Conservation (phyloP, 2,329 filamentous ascomycete species). For the Paracamarosporium sp. region DNA sequence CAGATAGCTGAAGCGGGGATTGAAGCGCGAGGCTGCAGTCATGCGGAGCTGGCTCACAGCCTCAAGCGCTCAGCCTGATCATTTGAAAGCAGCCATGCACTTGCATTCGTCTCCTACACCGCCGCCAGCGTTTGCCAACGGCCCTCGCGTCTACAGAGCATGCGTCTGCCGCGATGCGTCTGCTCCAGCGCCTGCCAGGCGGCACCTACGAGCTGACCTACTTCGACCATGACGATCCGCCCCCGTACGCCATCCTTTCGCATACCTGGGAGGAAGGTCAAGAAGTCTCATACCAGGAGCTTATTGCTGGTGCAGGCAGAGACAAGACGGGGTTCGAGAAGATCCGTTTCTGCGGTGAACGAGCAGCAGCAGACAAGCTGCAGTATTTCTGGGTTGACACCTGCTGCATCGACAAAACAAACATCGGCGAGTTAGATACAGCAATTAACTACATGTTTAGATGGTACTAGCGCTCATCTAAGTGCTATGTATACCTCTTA, state of each 20-base stretch:
- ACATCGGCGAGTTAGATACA: not conserved
- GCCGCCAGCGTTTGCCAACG: not conserved
- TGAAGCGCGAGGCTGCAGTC: not conserved
- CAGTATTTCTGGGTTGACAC: too few relatives aligned
- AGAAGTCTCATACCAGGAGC: conserved; percentile 33
- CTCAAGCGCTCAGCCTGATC: conserved; percentile 1
- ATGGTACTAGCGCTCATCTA: conserved; percentile 1
- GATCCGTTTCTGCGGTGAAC: not conserved
- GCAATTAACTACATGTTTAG: conserved; percentile 7
- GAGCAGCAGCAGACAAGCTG: not conserved
- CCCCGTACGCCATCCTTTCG: conserved; percentile 37
- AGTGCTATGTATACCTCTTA: not conserved
- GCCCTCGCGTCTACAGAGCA: not conserved
- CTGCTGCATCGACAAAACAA: too few relatives aligned
- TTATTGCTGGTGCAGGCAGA: not conserved
- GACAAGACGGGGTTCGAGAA: not conserved
- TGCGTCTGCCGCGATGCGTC: conserved; percentile 4
- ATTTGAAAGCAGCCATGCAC: conserved; percentile 1
- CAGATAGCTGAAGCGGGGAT: not conserved
- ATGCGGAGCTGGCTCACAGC: conserved; percentile 2
- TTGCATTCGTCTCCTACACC: conserved; percentile 1
- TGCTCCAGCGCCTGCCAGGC: not conserved
- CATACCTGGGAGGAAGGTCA: conserved; percentile 35
- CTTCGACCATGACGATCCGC: conserved; percentile 5
- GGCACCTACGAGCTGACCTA: not conserved